Conservation (phyloP, 2,329 filamentous ascomycete genomes). For the Aspergillus melleus region DNA sequence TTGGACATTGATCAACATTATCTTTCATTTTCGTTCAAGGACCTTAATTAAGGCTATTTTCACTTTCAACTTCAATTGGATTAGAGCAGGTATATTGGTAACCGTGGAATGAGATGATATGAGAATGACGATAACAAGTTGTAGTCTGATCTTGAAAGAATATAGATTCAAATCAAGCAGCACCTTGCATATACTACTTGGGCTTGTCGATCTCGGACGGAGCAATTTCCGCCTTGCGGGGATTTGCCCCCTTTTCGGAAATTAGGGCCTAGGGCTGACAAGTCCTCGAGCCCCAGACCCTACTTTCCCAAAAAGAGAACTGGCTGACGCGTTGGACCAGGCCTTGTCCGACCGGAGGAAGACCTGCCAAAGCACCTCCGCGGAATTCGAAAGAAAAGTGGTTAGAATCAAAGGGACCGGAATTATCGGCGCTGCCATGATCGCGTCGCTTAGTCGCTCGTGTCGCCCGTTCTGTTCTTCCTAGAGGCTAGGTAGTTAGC, state of each 20-base stretch:
- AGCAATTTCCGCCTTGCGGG: neutral
- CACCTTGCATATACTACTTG: no score
- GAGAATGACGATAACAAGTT: no score
- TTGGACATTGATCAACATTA: no score
- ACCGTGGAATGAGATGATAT: no score
- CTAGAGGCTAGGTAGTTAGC: conserved; percentile 5
- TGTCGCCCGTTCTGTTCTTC: conserved; percentile 15
- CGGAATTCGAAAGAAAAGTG: neutral
- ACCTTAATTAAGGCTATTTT: no score
- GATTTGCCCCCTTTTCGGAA: conserved; percentile 9
- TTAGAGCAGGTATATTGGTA: no score
- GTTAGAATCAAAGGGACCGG: neutral
- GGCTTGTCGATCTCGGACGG: no score
- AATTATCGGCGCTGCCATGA: conserved; percentile 24
- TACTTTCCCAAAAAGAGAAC: conserved; percentile 27
- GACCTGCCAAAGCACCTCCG: neutral
- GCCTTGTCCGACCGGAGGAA: neutral
- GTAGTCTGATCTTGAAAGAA: no score
- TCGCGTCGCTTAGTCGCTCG: conserved; percentile 6
- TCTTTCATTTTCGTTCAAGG: no score
- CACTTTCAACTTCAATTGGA: no score
- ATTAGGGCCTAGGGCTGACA: conserved; percentile 18
- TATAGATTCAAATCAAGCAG: no score
- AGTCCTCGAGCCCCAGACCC: conserved; percentile 25
- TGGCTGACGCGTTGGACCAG: conserved; percentile 23